phyloP scores from a whole-genome alignment of 768 basidiomycete species.

The Tricholoma flavovirens region DNA sequence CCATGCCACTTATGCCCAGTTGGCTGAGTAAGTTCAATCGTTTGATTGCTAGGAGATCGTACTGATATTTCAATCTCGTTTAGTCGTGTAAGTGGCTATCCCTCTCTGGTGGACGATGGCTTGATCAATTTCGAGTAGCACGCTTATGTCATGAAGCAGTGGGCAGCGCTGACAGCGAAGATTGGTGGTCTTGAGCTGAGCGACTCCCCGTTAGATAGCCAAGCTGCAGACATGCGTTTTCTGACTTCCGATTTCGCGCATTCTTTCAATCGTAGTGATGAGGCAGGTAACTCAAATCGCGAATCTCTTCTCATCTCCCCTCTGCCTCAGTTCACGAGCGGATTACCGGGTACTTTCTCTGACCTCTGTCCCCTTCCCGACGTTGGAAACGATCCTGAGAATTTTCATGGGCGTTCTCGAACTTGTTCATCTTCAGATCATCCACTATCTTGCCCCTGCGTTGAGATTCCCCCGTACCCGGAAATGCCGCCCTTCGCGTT shows the following conservation, averaged over 20 bases:
- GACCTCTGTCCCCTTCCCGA: slow-evolving; percentile 31
- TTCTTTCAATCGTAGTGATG: slow-evolving; percentile 23
- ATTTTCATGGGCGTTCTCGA: slow-evolving; percentile 6
- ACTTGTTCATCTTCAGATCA: slow-evolving; percentile 19
- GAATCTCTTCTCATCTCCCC: slow-evolving; percentile 36
- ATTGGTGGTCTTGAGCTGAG: background rate
- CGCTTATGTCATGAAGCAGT: background rate
- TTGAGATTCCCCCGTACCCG: slow-evolving; percentile 3
- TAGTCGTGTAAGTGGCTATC: slow-evolving; percentile 28
- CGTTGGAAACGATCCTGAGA: slow-evolving; percentile 16
- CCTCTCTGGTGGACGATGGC: background rate
- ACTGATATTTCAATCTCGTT: slow-evolving; percentile 2
- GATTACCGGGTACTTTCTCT: slow-evolving; percentile 25
- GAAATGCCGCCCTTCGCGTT: slow-evolving; percentile 1
- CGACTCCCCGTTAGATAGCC: background rate
- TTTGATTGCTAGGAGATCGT: background rate
- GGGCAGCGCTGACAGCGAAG: background rate
- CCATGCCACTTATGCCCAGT: slow-evolving; percentile 34
- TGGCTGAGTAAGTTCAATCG: slow-evolving; percentile 33
- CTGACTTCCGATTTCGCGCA: slow-evolving; percentile 26
- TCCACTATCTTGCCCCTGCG: slow-evolving; percentile 16
- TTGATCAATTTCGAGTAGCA: background rate
- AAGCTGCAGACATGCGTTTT: slow-evolving; percentile 1
- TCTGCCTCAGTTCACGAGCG: slow-evolving; percentile 35
- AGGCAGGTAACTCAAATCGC: slow-evolving; percentile 27